Evolutionary conservation across 139 green algal genomes (phyloP).

Genomic region (Raphidocelis subcapitata): DNA sequence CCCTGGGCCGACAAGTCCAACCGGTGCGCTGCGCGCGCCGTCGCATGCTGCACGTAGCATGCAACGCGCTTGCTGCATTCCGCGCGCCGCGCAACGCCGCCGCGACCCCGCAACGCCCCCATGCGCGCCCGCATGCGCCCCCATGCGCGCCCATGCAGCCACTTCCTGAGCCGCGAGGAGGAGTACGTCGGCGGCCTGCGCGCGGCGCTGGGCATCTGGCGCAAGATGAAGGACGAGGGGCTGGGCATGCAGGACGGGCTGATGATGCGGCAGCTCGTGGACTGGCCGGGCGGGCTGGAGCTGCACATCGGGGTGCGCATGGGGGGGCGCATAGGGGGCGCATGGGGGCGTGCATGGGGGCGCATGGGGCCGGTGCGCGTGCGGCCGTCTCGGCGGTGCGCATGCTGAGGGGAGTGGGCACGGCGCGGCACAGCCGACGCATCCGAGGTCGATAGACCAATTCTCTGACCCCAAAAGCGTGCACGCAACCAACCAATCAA

Average conservation of each 20-base stretch:
- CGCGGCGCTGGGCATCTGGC: slow-evolving; percentile 79
- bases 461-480: neutral
- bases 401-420: too few species aligned
- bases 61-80: too few species aligned
- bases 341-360: neutral
- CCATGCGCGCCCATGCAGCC: slow-evolving; percentile 1
- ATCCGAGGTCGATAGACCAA: too few species aligned
- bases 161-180: slow-evolving; percentile 80
- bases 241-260: slow-evolving; percentile 77
- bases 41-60: too few species aligned
- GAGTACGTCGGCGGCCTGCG: slow-evolving; percentile 78
- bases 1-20: slow-evolving; percentile 78
- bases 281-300: slow-evolving; percentile 86
- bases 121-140: neutral
- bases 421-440: too few species aligned
- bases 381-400: too few species aligned
- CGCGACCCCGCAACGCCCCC: neutral
- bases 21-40: too few species aligned
- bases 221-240: slow-evolving; percentile 66
- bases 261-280: slow-evolving; percentile 69
- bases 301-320: slow-evolving; percentile 86
- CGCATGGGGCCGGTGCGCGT: too few species aligned
- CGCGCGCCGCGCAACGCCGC: neutral
- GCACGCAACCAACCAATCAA: neutral
- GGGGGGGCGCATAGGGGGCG: too few species aligned